Evolutionary conservation across 495 filamentous ascomycete genomes (phyloP).

Genomic region (Hypomontagnella monticulosa): DNA sequence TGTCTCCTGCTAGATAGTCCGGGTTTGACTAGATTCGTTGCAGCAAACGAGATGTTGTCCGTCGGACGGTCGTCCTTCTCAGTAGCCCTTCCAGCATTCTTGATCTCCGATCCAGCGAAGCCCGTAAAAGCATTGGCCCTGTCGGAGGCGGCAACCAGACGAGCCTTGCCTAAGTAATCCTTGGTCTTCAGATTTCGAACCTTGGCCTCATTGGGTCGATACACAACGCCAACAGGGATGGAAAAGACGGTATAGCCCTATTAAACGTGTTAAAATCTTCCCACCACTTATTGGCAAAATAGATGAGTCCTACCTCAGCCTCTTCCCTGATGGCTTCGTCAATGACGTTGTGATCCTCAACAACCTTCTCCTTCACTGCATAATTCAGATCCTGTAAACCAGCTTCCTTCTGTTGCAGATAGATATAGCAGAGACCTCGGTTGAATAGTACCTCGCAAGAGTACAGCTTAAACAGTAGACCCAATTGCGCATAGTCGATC

Average conservation of each 20-base stretch:
- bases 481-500: constrained; percentile 98
- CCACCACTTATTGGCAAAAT: background rate
- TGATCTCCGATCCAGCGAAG: constrained; percentile 78
- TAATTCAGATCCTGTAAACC: constrained; percentile 92
- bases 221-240: constrained; percentile 94
- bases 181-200: constrained; percentile 97
- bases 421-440: constrained; percentile 96
- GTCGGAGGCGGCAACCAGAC: constrained; percentile 92
- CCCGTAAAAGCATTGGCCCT: constrained; percentile 77
- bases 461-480: constrained; percentile 93
- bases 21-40: constrained; percentile 88
- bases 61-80: constrained; percentile 76
- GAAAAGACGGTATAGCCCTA: constrained; percentile 99
- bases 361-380: constrained; percentile 95
- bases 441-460: constrained; percentile 99
- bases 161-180: constrained; percentile 94
- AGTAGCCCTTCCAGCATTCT: constrained; percentile 56
- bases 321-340: constrained; percentile 94
- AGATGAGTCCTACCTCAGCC: constrained; percentile 74
- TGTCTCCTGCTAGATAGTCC: constrained; percentile 80
- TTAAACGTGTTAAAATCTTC: constrained; percentile 32
- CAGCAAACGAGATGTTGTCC: constrained; percentile 87
- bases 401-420: constrained; percentile 86
- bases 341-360: constrained; percentile 95
- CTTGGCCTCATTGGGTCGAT: constrained; percentile 95